Conservation (phyloP, 2,329 filamentous ascomycete species). For the Aureobasidium sp. region DNA sequence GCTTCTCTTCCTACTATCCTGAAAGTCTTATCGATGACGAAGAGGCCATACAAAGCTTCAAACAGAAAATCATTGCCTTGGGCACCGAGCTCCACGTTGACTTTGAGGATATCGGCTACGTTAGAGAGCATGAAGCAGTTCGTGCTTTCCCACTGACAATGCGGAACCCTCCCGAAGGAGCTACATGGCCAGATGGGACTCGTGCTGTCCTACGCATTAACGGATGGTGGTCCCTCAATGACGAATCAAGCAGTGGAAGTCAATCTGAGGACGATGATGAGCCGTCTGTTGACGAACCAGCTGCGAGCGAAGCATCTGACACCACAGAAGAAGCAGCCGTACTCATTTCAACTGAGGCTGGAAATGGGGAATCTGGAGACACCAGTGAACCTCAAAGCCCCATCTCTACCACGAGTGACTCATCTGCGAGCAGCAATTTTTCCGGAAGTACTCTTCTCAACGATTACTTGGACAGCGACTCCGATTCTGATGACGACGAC, state of each 20-base stretch:
- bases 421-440: not conserved
- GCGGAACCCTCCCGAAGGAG: not conserved
- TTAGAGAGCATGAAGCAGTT: not conserved
- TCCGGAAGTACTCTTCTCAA: not conserved
- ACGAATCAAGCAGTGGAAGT: not conserved
- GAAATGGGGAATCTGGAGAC: not conserved
- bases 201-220: not conserved
- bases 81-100: not conserved
- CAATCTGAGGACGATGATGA: not conserved
- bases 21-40: not conserved
- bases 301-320: not conserved
- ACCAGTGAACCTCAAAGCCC: not conserved
- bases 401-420: not conserved
- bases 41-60: not conserved
- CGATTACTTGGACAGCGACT: not conserved
- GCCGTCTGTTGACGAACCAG: not conserved
- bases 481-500: not conserved
- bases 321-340: not conserved
- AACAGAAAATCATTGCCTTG: not conserved
- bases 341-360: not conserved
- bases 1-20: not conserved
- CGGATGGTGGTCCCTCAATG: not conserved
- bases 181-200: not conserved
- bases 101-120: not conserved
- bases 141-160: not conserved